Percentiles rank a stretch among this genome's conserved stretches.
Evolutionary conservation across 1,139 yeast genomes (phyloP).

Genomic region (Yamadazyma atlantica): DNA sequence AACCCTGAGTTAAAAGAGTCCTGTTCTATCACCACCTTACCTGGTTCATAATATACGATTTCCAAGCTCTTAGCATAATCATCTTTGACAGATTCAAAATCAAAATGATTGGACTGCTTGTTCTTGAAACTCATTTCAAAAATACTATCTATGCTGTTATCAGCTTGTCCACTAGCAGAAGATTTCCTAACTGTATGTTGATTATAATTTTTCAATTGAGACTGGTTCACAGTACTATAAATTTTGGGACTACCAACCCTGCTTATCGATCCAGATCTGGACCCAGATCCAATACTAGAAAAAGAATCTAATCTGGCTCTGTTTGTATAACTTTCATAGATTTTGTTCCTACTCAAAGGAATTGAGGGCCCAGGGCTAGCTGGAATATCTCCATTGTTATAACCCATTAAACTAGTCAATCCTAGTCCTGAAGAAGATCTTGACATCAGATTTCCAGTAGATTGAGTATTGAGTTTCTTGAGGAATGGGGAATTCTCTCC

Average conservation of each 20-base stretch:
- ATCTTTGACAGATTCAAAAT: constrained; percentile 37
- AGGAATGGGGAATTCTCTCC: constrained; percentile 30
- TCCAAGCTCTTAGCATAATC: constrained; percentile 68
- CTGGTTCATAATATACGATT: constrained; percentile 54
- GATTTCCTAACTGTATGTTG: constrained; percentile 3
- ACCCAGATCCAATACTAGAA: constrained; percentile 14
- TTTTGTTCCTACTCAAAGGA: constrained; percentile 14
- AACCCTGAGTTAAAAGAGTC: constrained; percentile 71
- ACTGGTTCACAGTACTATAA: constrained; percentile 29
- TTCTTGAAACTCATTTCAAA: constrained; percentile 8
- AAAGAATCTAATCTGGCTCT: constrained; percentile 21
- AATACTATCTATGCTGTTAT: constrained; percentile 7
- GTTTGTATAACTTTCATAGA: constrained; percentile 23
- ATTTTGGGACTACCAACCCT: constrained; percentile 24
- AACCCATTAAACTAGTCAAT: constrained; percentile 24
- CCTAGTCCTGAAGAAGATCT: constrained; percentile 21
- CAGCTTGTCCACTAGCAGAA: neutral
- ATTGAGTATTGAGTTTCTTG: constrained; percentile 7
- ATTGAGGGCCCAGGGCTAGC: constrained; percentile 6
- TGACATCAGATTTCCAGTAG: constrained; percentile 9
- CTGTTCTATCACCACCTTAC: constrained; percentile 59
- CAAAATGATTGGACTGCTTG: constrained; percentile 12
- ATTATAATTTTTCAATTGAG: constrained; percentile 15
- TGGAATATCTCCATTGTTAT: constrained; percentile 7
- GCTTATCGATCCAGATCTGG: constrained; percentile 11